Percentiles rank a stretch among this genome's conserved stretches.
These are phyloP conservation scores for Ophiocordyceps camponoti-floridani DNA, from an alignment of 2,329 filamentous ascomycete species.

Conservation along the genomic window DNA sequence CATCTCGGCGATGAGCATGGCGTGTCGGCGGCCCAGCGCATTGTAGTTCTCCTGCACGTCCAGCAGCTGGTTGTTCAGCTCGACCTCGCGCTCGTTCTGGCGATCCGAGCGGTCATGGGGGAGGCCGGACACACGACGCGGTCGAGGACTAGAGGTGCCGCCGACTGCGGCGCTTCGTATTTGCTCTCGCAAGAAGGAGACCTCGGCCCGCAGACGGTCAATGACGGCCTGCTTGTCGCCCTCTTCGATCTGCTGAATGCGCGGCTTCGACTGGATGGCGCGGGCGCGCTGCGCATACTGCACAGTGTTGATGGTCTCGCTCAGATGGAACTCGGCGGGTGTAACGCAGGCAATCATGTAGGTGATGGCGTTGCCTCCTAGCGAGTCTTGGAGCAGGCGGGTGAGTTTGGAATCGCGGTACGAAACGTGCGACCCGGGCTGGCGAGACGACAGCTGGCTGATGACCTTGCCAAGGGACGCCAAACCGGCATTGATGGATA, in stretches of 20 bases:
- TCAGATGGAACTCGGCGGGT: constrained; percentile 89
- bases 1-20: constrained; percentile 88
- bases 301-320: constrained; percentile 92
- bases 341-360: constrained; percentile 99
- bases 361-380: constrained; percentile 92
- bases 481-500: constrained; percentile 92
- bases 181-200: constrained; percentile 84
- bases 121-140: constrained; percentile 24
- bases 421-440: constrained; percentile 77
- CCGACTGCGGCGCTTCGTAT: constrained; percentile 71
- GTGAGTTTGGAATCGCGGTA: constrained; percentile 98
- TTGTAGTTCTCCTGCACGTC: constrained; percentile 92
- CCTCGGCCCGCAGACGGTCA: constrained; percentile 82
- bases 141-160: constrained; percentile 31
- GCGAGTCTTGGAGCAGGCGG: constrained; percentile 82
- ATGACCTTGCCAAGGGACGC: constrained; percentile 96
- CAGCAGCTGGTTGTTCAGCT: constrained; percentile 83
- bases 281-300: constrained; percentile 93
- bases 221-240: constrained; percentile 88
- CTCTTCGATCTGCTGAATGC: constrained; percentile 87
- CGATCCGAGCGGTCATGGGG: constrained; percentile 60
- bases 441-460: constrained; percentile 83
- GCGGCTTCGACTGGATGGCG: constrained; percentile 92
- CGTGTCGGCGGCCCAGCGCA: constrained; percentile 77
- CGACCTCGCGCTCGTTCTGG: constrained; percentile 67